Base-by-base conservation (phyloP, 1,139 yeast species). In the Yamadazyma jaroonii region DNA sequence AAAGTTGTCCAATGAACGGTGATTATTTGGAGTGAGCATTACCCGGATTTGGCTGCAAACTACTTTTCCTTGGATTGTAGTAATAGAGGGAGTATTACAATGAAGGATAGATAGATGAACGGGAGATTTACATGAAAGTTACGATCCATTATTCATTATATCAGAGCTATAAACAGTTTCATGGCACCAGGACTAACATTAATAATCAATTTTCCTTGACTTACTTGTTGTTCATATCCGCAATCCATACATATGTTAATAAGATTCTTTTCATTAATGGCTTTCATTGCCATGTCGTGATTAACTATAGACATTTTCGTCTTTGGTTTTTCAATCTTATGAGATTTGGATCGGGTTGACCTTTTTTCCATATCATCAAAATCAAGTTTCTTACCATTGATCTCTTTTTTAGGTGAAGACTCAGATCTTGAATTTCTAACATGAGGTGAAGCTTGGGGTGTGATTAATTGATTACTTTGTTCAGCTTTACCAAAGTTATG, bases 391-490 rank as follows among this genome's bases (percentile, higher is more conserved):
- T 17, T 17, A 17, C 20, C 20, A 17, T 27, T 27, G 13, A 9
- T 27, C 5, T 12, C 17, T 27, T 8, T 13, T 11, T 15, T n/a
- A 4, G 29, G 29, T 9, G 29, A 27, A 5, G 14, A 9, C 5
- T 13, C 29, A 9, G 29, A 15, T 27, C 15, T 25, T 4, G 27
- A 5, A 7, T 10, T 12, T 25, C 10, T 27, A 7, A 8, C 15
- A 11, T 51, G 48, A 2, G 72, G 72, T 4, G 71, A 62, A 1
- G 67, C 46, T 22, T 63, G 66, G 0, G 74, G 74, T 0, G 72
- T 67, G 28, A 65, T 54, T 14, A 65, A 49, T 41, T 59, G 66
- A 29, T 44, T 49, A 6, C 39, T 44, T 11, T 35, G 6, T 17
- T 24, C 9, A 9, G 38, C 40, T 17, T 25, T 32, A 6, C 29